A percentile compares a stretch with the other conserved stretches of the same genome.
These are phyloP conservation scores for Pichia thaimueangensis DNA, from an alignment of 805 yeast species.

Conservation along the genomic window DNA sequence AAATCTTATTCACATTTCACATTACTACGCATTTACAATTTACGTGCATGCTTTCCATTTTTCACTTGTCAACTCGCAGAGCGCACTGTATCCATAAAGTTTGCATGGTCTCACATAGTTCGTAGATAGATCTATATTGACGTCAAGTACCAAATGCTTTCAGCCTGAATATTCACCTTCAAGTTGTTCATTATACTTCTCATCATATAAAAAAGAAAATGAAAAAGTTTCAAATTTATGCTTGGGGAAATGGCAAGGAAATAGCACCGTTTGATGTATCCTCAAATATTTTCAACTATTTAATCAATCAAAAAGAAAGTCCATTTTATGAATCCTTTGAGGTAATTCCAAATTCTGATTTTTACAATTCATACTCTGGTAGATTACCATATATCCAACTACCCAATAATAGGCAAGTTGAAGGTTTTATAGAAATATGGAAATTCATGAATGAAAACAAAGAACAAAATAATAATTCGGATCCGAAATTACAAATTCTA, in stretches of 20 bases:
- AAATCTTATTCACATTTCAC: too few relatives aligned
- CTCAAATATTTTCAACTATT: slow-evolving; percentile 42
- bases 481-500: neutral
- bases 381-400: slow-evolving; percentile 37
- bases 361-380: slow-evolving; percentile 44
- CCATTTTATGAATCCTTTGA: slow-evolving; percentile 12
- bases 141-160: too few relatives aligned
- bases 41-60: neutral
- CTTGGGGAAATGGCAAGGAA: slow-evolving; percentile 41
- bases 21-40: too few relatives aligned
- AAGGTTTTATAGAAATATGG: slow-evolving; percentile 6
- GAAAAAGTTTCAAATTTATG: slow-evolving; percentile 9
- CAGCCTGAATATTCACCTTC: too few relatives aligned
- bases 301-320: slow-evolving; percentile 28
- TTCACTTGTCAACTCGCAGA: neutral
- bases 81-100: too few relatives aligned
- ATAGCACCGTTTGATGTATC: slow-evolving; percentile 47
- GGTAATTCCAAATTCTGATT: slow-evolving; percentile 52
- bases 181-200: too few relatives aligned
- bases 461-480: neutral
- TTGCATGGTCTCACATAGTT: too few relatives aligned
- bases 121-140: too few relatives aligned
- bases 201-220: too few relatives aligned
- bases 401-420: slow-evolving; percentile 22
- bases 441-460: neutral